These are phyloP conservation scores for Chalciporus pseudorubinellus DNA, from an alignment of 768 basidiomycete genomes.

Conservation along the genomic window DNA sequence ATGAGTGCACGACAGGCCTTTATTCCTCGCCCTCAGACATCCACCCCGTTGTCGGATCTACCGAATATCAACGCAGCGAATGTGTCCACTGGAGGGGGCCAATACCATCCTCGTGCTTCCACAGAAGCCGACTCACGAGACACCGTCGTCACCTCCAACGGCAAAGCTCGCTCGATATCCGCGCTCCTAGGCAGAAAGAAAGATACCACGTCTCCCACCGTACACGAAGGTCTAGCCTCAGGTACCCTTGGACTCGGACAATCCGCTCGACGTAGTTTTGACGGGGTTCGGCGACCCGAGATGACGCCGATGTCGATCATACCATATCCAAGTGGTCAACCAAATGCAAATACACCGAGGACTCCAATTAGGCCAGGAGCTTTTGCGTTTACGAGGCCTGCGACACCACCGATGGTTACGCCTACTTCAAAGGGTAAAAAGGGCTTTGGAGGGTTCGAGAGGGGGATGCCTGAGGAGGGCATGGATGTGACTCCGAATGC, in stretches of 20 bases:
- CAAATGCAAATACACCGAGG: constrained; percentile 19
- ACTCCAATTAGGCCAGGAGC: constrained; percentile 7
- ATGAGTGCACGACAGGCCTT: constrained; percentile 31
- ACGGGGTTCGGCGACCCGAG: constrained; percentile 22
- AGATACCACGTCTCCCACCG: not conserved
- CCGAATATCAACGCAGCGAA: not conserved
- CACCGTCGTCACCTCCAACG: not conserved
- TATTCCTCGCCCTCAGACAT: constrained; percentile 17
- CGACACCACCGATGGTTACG: constrained; percentile 20
- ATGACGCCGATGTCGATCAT: constrained; percentile 24
- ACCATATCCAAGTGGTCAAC: constrained; percentile 13
- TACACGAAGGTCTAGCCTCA: not conserved
- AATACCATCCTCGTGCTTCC: not conserved
- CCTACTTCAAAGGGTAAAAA: constrained; percentile 14
- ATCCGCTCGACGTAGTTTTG: constrained; percentile 20
- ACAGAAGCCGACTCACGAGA: constrained; percentile 6
- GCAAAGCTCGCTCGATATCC: constrained; percentile 20
- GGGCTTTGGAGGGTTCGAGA: constrained; percentile 2
- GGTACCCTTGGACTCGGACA: not conserved
- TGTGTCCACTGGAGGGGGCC: not conserved
- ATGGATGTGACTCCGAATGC: not conserved
- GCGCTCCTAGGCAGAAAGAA: constrained; percentile 23
- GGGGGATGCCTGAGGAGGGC: constrained; percentile 3
- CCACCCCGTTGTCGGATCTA: not conserved
- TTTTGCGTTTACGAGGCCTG: constrained; percentile 15